A percentile compares a stretch with the other conserved stretches of the same genome.
Conservation (phyloP, 495 filamentous ascomycete species). For the Clohesyomyces aquaticus region DNA sequence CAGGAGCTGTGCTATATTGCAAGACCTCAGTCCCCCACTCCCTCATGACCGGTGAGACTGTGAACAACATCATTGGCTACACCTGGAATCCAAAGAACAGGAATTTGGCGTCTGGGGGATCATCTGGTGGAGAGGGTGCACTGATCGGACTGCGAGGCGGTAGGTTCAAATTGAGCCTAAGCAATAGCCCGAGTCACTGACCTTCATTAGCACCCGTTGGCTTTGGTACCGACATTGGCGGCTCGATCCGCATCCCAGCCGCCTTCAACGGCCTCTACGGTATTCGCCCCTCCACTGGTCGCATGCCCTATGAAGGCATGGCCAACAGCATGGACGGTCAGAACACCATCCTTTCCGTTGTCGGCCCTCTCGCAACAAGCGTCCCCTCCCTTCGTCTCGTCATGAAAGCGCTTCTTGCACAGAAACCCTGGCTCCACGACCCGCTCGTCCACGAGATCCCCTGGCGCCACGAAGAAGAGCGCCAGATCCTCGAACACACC, state of each 20-base stretch:
- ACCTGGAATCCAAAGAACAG: slow-evolving; percentile 48
- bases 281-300: slow-evolving; percentile 49
- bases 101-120: slow-evolving; percentile 42
- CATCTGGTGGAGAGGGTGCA: slow-evolving; percentile 49
- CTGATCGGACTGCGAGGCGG: slow-evolving; percentile 45
- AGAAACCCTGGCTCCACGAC: slow-evolving; percentile 68
- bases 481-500: slow-evolving; percentile 53
- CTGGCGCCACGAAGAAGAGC: slow-evolving; percentile 61
- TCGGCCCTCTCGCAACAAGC: slow-evolving; percentile 60
- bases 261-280: slow-evolving; percentile 55
- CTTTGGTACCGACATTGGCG: slow-evolving; percentile 52
- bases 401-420: slow-evolving; percentile 58
- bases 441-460: slow-evolving; percentile 64
- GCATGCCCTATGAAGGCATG: slow-evolving; percentile 58
- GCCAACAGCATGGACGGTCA: slow-evolving; percentile 64
- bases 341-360: slow-evolving; percentile 58
- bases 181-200: too few relatives aligned
- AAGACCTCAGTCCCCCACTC: slow-evolving; percentile 67
- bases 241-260: slow-evolving; percentile 56
- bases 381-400: slow-evolving; percentile 56
- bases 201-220: slow-evolving; percentile 39
- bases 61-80: slow-evolving; percentile 54
- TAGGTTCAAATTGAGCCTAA: slow-evolving; percentile 14
- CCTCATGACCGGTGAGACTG: slow-evolving; percentile 64
- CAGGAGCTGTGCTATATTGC: slow-evolving; percentile 67